Conservation (phyloP, 2,329 filamentous ascomycete genomes). For the Triangularia verruculosa region DNA sequence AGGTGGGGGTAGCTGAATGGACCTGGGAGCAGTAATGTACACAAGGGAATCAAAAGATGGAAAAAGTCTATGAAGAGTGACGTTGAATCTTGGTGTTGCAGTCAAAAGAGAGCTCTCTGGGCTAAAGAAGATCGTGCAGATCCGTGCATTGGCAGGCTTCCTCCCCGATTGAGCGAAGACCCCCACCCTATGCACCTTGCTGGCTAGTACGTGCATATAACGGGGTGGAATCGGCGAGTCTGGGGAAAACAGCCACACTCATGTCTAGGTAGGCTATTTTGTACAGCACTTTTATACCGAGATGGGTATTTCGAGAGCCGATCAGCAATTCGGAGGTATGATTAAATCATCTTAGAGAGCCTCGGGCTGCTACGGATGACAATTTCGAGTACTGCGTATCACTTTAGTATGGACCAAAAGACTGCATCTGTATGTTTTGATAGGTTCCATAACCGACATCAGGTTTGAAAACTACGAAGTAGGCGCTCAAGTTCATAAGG, state of each 20-base stretch:
- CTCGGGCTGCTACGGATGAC: too few relatives aligned
- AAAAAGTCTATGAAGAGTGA: conserved; percentile 1
- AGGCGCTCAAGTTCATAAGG: too few relatives aligned
- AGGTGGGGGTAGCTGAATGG: not conserved
- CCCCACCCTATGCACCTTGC: conserved; percentile 1
- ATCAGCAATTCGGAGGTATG: not conserved
- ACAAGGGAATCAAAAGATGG: not conserved
- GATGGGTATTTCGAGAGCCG: not conserved
- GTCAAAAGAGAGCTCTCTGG: conserved; percentile 26
- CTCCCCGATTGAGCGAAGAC: conserved; percentile 15
- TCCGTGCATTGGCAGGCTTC: conserved; percentile 21
- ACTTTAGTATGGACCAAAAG: not conserved
- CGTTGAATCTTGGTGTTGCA: conserved; percentile 14
- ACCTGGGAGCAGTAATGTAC: not conserved
- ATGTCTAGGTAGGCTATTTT: not conserved
- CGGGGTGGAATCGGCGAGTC: not conserved
- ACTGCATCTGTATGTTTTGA: not conserved
- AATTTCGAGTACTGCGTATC: not conserved
- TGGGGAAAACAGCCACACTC: not conserved
- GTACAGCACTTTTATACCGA: not conserved
- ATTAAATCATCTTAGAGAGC: too few relatives aligned
- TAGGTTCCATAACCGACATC: not conserved
- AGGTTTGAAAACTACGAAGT: too few relatives aligned
- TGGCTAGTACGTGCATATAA: conserved; percentile 1
- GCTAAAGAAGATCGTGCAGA: conserved; percentile 20